Percentiles rank a stretch among this genome's conserved stretches.
Conservation (phyloP, 2,329 filamentous ascomycete genomes). For the Cladorrhinum sp. region DNA sequence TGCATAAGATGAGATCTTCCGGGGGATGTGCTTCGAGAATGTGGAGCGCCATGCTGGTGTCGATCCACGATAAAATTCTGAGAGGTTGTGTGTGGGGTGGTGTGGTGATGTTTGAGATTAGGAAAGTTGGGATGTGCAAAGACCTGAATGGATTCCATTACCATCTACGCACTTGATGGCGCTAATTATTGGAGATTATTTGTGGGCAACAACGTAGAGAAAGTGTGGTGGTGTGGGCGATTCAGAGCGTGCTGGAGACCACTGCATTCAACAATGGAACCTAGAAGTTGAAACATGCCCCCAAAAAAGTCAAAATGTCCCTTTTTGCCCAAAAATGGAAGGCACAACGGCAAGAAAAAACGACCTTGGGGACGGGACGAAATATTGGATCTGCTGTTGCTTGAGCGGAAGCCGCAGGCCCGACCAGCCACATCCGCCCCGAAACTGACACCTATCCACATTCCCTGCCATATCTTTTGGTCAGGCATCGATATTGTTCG, state of each 20-base stretch:
- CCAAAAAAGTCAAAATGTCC: background rate
- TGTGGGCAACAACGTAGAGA: too few relatives aligned
- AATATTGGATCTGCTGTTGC: background rate
- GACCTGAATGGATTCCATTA: background rate
- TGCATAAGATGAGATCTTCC: constrained; percentile 23
- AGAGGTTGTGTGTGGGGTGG: constrained; percentile 4
- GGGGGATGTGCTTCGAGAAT: constrained; percentile 21
- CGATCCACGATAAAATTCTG: constrained; percentile 1
- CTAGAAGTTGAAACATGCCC: background rate
- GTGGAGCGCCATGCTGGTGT: constrained; percentile 10
- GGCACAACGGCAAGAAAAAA: background rate
- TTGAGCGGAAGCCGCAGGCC: background rate
- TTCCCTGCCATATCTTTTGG: background rate
- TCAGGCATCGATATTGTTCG: background rate
- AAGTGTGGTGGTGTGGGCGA: too few relatives aligned
- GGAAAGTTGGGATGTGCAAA: background rate
- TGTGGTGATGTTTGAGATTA: background rate
- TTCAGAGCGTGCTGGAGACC: background rate
- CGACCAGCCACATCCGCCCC: background rate
- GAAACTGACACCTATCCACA: background rate
- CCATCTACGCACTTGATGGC: background rate
- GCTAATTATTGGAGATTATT: background rate
- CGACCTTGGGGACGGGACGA: background rate
- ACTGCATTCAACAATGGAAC: too few relatives aligned
- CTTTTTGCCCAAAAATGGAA: background rate